Conservation (phyloP, 148 eudicot genomes). For the Agrostemma githago region DNA sequence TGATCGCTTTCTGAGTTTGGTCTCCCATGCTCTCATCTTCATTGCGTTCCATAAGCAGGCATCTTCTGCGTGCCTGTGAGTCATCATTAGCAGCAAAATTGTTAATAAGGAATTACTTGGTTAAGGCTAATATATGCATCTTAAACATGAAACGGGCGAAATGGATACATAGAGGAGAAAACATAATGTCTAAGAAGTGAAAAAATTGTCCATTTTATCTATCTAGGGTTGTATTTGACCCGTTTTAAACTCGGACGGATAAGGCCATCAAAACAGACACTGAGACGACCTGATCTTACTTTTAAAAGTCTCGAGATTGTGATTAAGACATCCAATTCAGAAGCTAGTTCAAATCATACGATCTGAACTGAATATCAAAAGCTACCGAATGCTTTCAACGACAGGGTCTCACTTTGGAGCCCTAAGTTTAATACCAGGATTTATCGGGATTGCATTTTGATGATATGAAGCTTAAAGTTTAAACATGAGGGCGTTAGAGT, state of each 20-base stretch:
- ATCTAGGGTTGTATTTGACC: too few species aligned
- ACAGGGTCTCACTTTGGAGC: too few species aligned
- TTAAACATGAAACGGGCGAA: too few species aligned
- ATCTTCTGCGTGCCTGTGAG: slow-evolving; percentile 60
- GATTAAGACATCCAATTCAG: not conserved
- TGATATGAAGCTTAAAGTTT: not conserved
- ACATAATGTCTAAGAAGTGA: too few species aligned
- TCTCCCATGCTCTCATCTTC: slow-evolving; percentile 39
- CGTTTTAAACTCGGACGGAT: too few species aligned
- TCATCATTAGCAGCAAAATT: slow-evolving; percentile 4
- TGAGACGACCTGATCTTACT: not conserved
- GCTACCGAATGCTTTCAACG: not conserved
- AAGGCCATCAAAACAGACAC: too few species aligned
- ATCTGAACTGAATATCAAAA: not conserved
- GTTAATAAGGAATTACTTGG: not conserved
- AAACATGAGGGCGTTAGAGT: too few species aligned
- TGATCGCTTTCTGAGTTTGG: slow-evolving; percentile 26
- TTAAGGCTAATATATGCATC: too few species aligned
- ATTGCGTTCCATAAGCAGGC: slow-evolving; percentile 28
- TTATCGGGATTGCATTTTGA: not conserved
- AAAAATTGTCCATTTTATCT: too few species aligned
- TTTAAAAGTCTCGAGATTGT: not conserved
- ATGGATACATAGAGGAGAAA: too few species aligned
- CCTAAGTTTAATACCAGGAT: too few species aligned
- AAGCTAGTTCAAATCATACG: not conserved